Conservation (phyloP, 306 rosid genomes). For the Cicer cuneatum region DNA sequence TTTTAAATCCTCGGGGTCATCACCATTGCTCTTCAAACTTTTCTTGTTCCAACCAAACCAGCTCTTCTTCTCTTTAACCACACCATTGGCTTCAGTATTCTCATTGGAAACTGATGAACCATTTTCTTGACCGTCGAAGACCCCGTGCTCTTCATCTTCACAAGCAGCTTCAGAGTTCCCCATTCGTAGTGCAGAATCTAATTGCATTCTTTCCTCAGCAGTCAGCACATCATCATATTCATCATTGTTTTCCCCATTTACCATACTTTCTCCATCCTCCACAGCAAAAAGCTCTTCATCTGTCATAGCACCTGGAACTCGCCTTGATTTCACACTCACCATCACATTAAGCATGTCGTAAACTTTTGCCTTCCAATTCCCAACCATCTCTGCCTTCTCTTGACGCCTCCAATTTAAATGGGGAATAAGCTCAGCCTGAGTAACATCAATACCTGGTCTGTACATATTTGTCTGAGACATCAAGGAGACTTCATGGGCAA, state of each 20-base stretch:
- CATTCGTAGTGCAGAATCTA: conserved; percentile 91
- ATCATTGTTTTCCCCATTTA: conserved; percentile 79
- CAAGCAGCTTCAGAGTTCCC: conserved; percentile 72
- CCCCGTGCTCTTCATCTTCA: conserved; percentile 82
- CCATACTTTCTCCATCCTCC: conserved; percentile 80
- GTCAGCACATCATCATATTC: conserved; percentile 94
- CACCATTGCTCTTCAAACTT: conserved; percentile 60
- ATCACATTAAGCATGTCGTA: conserved; percentile 97
- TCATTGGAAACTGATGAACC: conserved; percentile 63
- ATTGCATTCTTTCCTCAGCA: conserved; percentile 91
- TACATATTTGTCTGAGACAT: conserved; percentile 98
- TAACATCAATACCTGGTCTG: conserved; percentile 97
- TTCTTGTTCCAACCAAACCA: conserved; percentile 99
- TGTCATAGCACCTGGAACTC: conserved; percentile 99
- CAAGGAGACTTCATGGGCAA: conserved; percentile 91
- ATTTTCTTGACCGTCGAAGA: conserved; percentile 69
- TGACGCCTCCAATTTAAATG: conserved; percentile 98
- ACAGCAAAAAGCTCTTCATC: conserved; percentile 96
- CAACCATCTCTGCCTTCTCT: conserved; percentile 96
- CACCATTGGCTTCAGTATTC: conserved; percentile 74
- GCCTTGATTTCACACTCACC: conserved; percentile 98
- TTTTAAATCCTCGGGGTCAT: conserved; percentile 80
- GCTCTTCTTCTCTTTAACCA: conserved; percentile 87
- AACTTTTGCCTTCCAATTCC: conserved; percentile 95
- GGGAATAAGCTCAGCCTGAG: conserved; percentile 97